A percentile compares a stretch with the other conserved stretches of the same genome.
Conservation (phyloP, 192 early-diverging fungal genomes). For the Coemansia sp. region DNA sequence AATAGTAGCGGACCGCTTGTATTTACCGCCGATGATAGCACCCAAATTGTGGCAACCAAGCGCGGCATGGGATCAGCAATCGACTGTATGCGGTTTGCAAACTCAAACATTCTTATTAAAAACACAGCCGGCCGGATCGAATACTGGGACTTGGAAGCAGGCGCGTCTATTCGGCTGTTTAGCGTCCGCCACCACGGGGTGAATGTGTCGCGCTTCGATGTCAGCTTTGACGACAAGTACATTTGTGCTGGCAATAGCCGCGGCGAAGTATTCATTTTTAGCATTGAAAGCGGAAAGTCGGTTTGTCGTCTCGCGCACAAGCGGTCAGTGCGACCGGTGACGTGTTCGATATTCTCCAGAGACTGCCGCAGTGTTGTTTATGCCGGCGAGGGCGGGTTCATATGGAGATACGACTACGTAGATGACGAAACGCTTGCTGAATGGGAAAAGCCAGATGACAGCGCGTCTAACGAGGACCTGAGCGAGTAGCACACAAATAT, state of each 20-base stretch:
- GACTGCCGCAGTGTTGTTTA: slow-evolving; percentile 73
- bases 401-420: slow-evolving; percentile 84
- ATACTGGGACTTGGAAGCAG: slow-evolving; percentile 65
- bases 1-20: slow-evolving; percentile 10
- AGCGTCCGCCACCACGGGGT: slow-evolving; percentile 43
- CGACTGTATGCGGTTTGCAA: slow-evolving; percentile 75
- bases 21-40: slow-evolving; percentile 24
- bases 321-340: slow-evolving; percentile 74
- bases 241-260: slow-evolving; percentile 73
- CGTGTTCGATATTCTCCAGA: slow-evolving; percentile 73
- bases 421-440: slow-evolving; percentile 68
- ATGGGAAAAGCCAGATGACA: slow-evolving; percentile 59
- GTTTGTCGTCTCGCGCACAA: slow-evolving; percentile 69
- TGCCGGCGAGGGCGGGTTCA: slow-evolving; percentile 73
- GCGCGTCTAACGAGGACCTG: slow-evolving; percentile 19
- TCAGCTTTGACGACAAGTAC: slow-evolving; percentile 69
- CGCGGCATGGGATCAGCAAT: slow-evolving; percentile 26
- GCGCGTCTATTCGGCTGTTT: slow-evolving; percentile 49
- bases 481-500: slow-evolving; percentile 8
- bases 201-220: slow-evolving; percentile 59
- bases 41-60: slow-evolving; percentile 16
- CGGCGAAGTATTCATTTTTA: slow-evolving; percentile 71
- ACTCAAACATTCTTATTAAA: slow-evolving; percentile 66
- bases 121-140: slow-evolving; percentile 74
- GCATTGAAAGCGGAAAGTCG: slow-evolving; percentile 63